Evolutionary conservation across 2,329 filamentous ascomycete genomes (phyloP).

Genomic region (Microdochium bolleyi): DNA sequence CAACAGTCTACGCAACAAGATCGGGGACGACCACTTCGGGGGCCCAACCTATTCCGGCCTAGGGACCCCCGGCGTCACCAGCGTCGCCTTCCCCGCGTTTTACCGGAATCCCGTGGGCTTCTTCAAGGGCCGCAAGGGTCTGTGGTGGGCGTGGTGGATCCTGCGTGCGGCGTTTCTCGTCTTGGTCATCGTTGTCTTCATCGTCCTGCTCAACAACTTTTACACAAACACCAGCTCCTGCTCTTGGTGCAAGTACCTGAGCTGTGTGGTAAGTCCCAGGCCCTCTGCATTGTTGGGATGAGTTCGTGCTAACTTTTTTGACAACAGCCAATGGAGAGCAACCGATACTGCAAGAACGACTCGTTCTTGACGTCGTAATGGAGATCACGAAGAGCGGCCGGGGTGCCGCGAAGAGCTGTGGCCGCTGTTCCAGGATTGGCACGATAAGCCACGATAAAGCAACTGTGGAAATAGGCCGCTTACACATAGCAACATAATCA

Average conservation of each 20-base stretch:
- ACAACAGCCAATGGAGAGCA: not conserved
- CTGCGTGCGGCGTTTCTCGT: slow-evolving; percentile 72
- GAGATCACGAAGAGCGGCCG: not conserved
- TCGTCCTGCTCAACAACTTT: slow-evolving; percentile 84
- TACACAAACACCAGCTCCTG: slow-evolving; percentile 73
- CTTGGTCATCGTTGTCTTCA: slow-evolving; percentile 75
- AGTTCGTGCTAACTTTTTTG: not conserved
- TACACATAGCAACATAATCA: no score
- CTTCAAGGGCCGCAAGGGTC: slow-evolving; percentile 83
- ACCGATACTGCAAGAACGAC: not conserved
- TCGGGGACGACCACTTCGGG: slow-evolving; percentile 49
- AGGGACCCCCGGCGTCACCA: slow-evolving; percentile 28
- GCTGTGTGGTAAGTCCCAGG: slow-evolving; percentile 68
- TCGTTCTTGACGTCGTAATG: not conserved
- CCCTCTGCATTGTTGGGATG: not conserved
- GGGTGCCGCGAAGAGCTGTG: no score
- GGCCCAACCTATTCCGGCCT: slow-evolving; percentile 63
- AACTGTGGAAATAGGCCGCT: no score
- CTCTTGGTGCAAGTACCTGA: slow-evolving; percentile 90
- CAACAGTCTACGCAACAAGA: slow-evolving; percentile 65
- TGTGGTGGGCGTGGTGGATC: slow-evolving; percentile 98
- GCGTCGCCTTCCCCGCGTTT: slow-evolving; percentile 43
- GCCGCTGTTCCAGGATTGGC: no score
- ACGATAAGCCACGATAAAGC: no score
- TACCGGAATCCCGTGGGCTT: slow-evolving; percentile 62